These are phyloP conservation scores for Aureobasidium sp. DNA, from an alignment of 2,329 filamentous ascomycete genomes.

Conservation along the genomic window DNA sequence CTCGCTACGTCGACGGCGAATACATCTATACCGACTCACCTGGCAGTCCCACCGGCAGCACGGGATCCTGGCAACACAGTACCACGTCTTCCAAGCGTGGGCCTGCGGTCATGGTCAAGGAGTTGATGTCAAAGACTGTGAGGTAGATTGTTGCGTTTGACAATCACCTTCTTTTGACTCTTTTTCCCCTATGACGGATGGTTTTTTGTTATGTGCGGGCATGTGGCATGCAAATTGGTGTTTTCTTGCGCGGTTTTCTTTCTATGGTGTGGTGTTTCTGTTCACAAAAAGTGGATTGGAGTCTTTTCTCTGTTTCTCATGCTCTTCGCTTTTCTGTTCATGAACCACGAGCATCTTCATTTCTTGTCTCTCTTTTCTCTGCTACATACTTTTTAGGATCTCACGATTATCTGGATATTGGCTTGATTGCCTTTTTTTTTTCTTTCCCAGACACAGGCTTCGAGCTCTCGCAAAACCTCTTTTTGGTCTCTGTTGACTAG, in stretches of 20 bases:
- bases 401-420: neutral
- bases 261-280: neutral
- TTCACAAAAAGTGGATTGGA: neutral
- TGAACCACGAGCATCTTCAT: neutral
- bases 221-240: neutral
- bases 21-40: conserved; percentile 61
- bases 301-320: neutral
- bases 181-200: neutral
- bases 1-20: conserved; percentile 90
- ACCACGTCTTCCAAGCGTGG: neutral
- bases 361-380: neutral
- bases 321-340: neutral
- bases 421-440: neutral
- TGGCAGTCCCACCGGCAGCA: neutral
- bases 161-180: too few relatives aligned
- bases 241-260: neutral
- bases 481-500: too few relatives aligned
- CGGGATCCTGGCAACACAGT: neutral
- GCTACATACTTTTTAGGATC: neutral
- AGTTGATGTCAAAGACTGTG: conserved; percentile 6
- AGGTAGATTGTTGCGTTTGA: neutral
- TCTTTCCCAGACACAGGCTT: too few relatives aligned
- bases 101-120: conserved; percentile 1
- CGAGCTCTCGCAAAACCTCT: too few relatives aligned
- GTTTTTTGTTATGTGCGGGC: neutral